phyloP scores from a whole-genome alignment of 805 yeast genomes.

The Metschnikowia santaceciliae region DNA sequence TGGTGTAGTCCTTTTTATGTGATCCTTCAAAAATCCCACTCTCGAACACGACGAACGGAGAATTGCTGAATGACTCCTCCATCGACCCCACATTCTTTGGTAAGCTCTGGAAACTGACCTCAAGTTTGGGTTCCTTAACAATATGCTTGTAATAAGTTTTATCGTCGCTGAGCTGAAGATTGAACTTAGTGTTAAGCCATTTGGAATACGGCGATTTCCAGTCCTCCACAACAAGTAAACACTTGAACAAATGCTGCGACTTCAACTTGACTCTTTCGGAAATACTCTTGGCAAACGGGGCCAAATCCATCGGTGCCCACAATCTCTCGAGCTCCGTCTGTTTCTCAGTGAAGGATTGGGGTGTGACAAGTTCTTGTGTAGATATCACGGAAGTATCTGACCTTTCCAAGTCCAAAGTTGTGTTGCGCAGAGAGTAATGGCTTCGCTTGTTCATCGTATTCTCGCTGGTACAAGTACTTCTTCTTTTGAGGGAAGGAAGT shows the following conservation, averaged over 20 bases:
- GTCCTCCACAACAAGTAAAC: slow-evolving; percentile 44
- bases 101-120: slow-evolving; percentile 37
- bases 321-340: slow-evolving; percentile 35
- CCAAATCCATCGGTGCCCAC: slow-evolving; percentile 48
- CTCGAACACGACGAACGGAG: slow-evolving; percentile 48
- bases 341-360: slow-evolving; percentile 18
- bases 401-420: background rate
- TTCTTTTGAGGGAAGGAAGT: slow-evolving; percentile 19
- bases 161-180: slow-evolving; percentile 30
- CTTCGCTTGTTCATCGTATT: background rate
- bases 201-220: slow-evolving; percentile 46
- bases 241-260: slow-evolving; percentile 24
- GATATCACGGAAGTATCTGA: background rate
- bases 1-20: slow-evolving; percentile 7
- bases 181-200: slow-evolving; percentile 48
- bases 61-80: slow-evolving; percentile 33
- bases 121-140: slow-evolving; percentile 24
- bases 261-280: slow-evolving; percentile 24
- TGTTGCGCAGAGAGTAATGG: background rate
- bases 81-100: slow-evolving; percentile 36
- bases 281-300: slow-evolving; percentile 27
- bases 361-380: background rate
- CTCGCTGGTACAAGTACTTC: background rate
- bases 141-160: slow-evolving; percentile 24
- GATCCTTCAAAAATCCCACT: slow-evolving; percentile 40